Base-by-base conservation (phyloP, 2,329 filamentous ascomycete species). In the Colletotrichum eleusines region DNA sequence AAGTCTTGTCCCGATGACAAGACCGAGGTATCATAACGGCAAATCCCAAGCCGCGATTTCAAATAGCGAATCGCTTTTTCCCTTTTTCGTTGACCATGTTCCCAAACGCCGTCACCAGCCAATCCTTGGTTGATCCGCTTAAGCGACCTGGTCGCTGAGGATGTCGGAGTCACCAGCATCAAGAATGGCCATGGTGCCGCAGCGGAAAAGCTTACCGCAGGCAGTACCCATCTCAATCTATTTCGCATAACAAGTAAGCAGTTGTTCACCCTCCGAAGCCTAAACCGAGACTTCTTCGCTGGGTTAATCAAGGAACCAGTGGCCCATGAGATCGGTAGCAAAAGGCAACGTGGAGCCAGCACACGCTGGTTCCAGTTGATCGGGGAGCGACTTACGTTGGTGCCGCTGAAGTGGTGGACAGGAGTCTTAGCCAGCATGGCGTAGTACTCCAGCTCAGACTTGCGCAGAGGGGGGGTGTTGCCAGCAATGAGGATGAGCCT, bases 81-180 rank as follows among this genome's bases (percentile, higher is more conserved):
- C 38, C 58, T 48, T 63, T 70, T 66, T 44, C 57, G 54, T 73
- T 64, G 62, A 72, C 63, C 69, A 54, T 60, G 60, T 78, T 80
- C 81, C 83, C 79, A 73, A 86, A 86, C 84, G 84, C 84, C 83
- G 76, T 79, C 73, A 74, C 73, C 73, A 69, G 62, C 54, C 53
- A 65, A 35, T 42, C n/a, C 61, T 44, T 46, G 42, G 33, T 53
- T 46, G 35, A 58, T 73, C 69, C 62, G 74, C 74, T 85, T 91
- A 92, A 79, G 88, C 85, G 81, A 87, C 84, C 83, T 91, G 90
- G 84, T 94, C 91, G 85, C 87, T 91, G 79, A 99, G 90, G 85
- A 99, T 99, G 86, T 99, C 96, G 78, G 94, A 97, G 91, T 98
- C 93, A 91, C 95, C 96, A 83, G 95, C 94, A 86, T 99, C 96